Evolutionary conservation across 768 basidiomycete genomes (phyloP), one percentile per base, ranked within the genome.

Genomic region (Suillus spraguei): DNA sequence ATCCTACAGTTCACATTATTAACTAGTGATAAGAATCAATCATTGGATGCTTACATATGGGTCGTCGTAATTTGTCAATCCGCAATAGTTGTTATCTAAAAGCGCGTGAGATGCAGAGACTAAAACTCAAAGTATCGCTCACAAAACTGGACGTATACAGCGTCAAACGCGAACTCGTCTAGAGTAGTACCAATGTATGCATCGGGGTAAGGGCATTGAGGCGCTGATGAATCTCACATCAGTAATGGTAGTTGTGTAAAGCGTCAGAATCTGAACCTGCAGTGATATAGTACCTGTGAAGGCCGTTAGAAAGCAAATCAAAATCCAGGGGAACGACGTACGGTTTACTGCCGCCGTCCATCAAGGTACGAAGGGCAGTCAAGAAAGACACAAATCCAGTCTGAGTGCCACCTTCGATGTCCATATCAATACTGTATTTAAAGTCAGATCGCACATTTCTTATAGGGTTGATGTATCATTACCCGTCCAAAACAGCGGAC

Each of bases 401-500:
- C 35, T 68, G 71, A 9, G 64, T 66, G 11, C 82, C 82, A 14
- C 81, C 80, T 70, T 84, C 83, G 61, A 84, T 80, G 66, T 84
- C 83, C 63, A 84, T 71, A 64, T 84, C 83, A 55, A 83, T 63
- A 38, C 73, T 74, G 6, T 20, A 63, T 36, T 5, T 46, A 22
- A 0, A 20, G 56, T 58, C 17, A 58, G 39, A 58, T 41, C 39
- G 24, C 6, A 41, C 39, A 41, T 41, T 56, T 41, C 17, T 41
- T 4, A 28, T 11, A 6, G 28, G 11, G 14, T 20, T 28, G 52
- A 7, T 42, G 52, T 11, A 60, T 66, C 59, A 71, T 17, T 49
- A 90, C 89, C 91, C 91, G 67, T 92, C 90, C 32, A 92, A 79
- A 58, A 91, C 81, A 3, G 89, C 91, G 64, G 67, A 74, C 32